Base-by-base conservation (phyloP, 306 rosid genomes). In the Amphicarpaea edgeworthii region DNA sequence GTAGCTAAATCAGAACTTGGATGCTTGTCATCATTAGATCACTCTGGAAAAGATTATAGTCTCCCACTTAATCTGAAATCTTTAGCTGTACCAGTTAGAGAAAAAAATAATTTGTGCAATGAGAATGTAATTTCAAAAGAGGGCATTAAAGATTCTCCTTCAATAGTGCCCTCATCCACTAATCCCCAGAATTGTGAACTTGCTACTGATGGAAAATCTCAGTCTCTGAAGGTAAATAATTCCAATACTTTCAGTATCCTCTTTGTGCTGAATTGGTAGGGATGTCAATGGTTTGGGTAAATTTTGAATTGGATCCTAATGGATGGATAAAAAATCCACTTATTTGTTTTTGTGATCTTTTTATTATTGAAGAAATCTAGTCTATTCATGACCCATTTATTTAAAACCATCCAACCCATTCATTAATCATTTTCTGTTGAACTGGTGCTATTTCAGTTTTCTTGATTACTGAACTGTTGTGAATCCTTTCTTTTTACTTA, bases 141-240 rank as follows among this genome's bases (percentile, higher is more conserved):
- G 69, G 55, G 72, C 54, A 34, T 7, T 40, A 63, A 49, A 38
- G 77, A 42, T 62, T 53, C 86, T 43, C 72, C 72, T 68, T 12
- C 76, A 17, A 38, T 41, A 45, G 64, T 54, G 17, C 75, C 81
- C n/a, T 45, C 43, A 30, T 19, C 74, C 12, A 57, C 55, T 75
- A 84, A 80, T 70, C 46, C 68, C 61, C 79, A 50, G 19, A 85
- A 41, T 76, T 54, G 68, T 57, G 73, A 80, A 80, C 71, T 57
- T 21, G 17, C 47, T 7, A 67, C 14, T 6, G 81, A 78, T 67
- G 81, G 49, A 70, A 77, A 79, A 66, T 72, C 60, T 20, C 50
- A 26, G 51, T 28, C 77, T 61, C 72, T 15, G 58, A 76, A 88
- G 88, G 97, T 90, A 80, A 72, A 62, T 82, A 26, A 60, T 84